phyloP scores from a whole-genome alignment of 805 yeast species.

The Candida qinlingensis region DNA sequence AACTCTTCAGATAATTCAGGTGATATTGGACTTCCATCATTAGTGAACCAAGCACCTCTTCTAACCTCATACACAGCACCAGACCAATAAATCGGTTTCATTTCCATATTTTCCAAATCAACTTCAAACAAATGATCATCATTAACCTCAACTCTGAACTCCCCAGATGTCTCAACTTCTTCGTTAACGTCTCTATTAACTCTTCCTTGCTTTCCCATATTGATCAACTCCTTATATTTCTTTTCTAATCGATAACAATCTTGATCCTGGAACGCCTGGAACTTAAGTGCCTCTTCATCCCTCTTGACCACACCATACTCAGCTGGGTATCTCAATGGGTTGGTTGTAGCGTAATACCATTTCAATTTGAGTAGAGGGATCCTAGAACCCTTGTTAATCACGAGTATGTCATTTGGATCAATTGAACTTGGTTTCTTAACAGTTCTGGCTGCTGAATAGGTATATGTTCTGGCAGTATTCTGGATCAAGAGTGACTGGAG shows the following conservation, averaged over 20 bases:
- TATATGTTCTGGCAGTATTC: too few relatives aligned
- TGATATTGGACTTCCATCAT: constrained; percentile 51
- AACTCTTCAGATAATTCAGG: constrained; percentile 46
- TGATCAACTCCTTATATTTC: constrained; percentile 5
- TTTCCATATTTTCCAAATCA: constrained; percentile 45
- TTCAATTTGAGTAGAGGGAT: constrained; percentile 21
- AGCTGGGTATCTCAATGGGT: constrained; percentile 64
- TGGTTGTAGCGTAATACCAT: constrained; percentile 86
- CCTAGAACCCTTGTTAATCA: background rate
- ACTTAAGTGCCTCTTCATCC: constrained; percentile 42
- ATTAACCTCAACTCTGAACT: constrained; percentile 40
- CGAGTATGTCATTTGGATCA: background rate
- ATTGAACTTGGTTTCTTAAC: too few relatives aligned
- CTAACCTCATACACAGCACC: constrained; percentile 83
- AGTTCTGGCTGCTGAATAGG: too few relatives aligned
- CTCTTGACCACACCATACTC: constrained; percentile 46
- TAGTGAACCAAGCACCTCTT: constrained; percentile 78
- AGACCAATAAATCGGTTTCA: constrained; percentile 79
- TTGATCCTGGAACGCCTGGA: constrained; percentile 55
- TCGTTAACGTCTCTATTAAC: background rate
- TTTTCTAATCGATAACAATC: constrained; percentile 64
- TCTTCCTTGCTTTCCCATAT: background rate
- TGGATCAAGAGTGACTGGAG: too few relatives aligned
- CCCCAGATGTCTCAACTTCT: background rate
- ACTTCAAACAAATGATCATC: constrained; percentile 81